Evolutionary conservation across 176 grass and related monocot species (phyloP).

Genomic region (Lolium multiflorum): DNA sequence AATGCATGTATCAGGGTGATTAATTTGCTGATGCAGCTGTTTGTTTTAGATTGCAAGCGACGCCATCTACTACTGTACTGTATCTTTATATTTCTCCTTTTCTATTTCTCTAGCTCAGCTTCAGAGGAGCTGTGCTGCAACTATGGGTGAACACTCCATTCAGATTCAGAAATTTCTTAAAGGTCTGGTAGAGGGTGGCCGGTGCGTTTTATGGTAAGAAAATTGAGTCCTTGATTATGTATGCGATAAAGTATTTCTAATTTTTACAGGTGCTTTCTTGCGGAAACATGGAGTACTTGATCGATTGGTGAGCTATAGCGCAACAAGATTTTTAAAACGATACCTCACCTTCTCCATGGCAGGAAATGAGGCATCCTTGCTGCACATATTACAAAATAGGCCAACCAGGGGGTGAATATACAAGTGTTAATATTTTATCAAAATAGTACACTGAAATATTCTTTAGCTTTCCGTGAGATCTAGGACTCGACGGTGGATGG

Average conservation of each 20-base stretch:
- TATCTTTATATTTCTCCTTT: neutral
- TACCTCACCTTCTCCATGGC: neutral
- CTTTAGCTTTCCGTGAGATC: conserved; percentile 34
- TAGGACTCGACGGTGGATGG: conserved; percentile 40
- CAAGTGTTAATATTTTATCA: conserved; percentile 34
- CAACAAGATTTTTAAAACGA: neutral
- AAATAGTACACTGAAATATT: conserved; percentile 53
- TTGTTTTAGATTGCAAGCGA: conserved; percentile 21
- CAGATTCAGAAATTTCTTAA: neutral
- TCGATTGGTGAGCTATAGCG: neutral
- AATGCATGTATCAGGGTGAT: neutral
- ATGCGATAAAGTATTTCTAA: no score
- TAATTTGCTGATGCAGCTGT: neutral
- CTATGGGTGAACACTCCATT: neutral
- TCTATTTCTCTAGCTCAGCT: neutral
- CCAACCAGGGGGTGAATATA: neutral
- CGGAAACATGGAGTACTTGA: neutral
- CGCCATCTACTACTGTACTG: neutral
- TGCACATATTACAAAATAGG: neutral
- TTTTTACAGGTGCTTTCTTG: no score
- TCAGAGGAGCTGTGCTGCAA: neutral
- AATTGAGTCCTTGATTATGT: no score
- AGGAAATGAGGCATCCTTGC: conserved; percentile 9
- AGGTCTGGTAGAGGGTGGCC: neutral
- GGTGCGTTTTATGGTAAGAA: neutral